A percentile compares a stretch with the other conserved stretches of the same genome.
Evolutionary conservation across 306 rosid genomes (phyloP).

Genomic region (Quercus engelmannii): DNA sequence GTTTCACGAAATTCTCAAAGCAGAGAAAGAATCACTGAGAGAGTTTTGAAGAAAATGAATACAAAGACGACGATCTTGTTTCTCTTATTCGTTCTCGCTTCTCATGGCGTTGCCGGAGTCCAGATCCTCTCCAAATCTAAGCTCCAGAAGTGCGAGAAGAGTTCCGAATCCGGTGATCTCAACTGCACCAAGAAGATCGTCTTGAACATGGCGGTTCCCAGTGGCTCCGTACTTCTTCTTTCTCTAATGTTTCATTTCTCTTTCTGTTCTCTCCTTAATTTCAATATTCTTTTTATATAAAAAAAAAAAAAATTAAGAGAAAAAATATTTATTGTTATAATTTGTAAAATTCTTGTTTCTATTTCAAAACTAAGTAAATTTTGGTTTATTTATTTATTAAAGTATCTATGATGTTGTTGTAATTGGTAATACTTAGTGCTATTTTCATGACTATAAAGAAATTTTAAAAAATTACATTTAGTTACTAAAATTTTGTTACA

Average conservation of each 20-base stretch:
- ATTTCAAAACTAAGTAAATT: background rate
- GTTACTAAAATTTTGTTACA: background rate
- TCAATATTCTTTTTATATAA: background rate
- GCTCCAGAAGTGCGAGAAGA: slow-evolving; percentile 84
- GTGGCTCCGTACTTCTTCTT: slow-evolving; percentile 58
- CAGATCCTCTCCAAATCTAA: slow-evolving; percentile 90
- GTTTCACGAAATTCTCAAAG: no score
- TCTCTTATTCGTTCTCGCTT: slow-evolving; percentile 21
- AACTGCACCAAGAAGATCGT: slow-evolving; percentile 83
- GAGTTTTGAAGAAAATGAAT: slow-evolving; percentile 2
- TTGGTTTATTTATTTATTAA: background rate
- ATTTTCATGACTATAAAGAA: background rate
- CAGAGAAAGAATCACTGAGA: background rate
- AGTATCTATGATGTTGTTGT: background rate
- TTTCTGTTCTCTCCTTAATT: background rate
- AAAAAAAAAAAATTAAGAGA: no score
- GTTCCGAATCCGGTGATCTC: slow-evolving; percentile 54
- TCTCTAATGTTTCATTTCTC: background rate
- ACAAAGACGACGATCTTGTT: slow-evolving; percentile 15
- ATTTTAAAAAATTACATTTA: background rate
- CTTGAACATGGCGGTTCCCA: slow-evolving; percentile 79
- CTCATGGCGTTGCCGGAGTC: slow-evolving; percentile 29
- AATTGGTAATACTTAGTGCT: background rate
- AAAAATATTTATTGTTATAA: background rate
- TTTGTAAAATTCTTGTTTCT: background rate